Base-by-base conservation (phyloP, 2,329 filamentous ascomycete genomes). In the Fusarium sublunatum region DNA sequence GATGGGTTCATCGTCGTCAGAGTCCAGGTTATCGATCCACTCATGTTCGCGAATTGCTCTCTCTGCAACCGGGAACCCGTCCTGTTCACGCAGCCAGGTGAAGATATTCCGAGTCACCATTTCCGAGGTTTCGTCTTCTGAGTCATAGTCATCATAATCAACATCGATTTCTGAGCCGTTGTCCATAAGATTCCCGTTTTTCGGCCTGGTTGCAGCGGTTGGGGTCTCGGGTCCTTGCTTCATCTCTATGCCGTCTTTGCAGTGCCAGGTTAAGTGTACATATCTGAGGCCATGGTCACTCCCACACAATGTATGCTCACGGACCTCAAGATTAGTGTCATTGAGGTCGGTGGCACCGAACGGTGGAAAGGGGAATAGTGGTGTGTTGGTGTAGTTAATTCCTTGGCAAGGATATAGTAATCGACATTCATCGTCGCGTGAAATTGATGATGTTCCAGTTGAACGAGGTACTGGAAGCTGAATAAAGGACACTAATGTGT, bases 11-110 rank as follows among this genome's bases (percentile, higher is more conserved):
- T 70, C 68, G 15, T 72, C 70, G 9, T 71, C 69, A 22, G 48
- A 64, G 7, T 72, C 60, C 15, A 72, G 49, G 48, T 72, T 70
- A 8, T 70, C 70, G 36, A 73, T 70, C 72, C 72, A 74, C 39
- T 70, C 65, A 34, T 73, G 72, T 39, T 72, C 50, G n/a, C n/a
- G n/a, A n/a, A n/a, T n/a, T n/a, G n/a, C n/a, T n/a, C n/a, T n/a
- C n/a, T n/a, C n/a, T n/a, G n/a, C n/a, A n/a, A n/a, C n/a, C n/a
- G n/a, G n/a, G n/a, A n/a, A n/a, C n/a, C n/a, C n/a, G n/a, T n/a
- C n/a, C n/a, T n/a, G n/a, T n/a, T n/a, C n/a, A n/a, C n/a, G n/a
- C n/a, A n/a, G n/a, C n/a, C n/a, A n/a, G n/a, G n/a, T n/a, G n/a
- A n/a, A n/a, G n/a, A n/a, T n/a, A n/a, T n/a, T n/a, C n/a, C n/a